Conservation (phyloP, 805 yeast species). For the Candida manassasensis region DNA sequence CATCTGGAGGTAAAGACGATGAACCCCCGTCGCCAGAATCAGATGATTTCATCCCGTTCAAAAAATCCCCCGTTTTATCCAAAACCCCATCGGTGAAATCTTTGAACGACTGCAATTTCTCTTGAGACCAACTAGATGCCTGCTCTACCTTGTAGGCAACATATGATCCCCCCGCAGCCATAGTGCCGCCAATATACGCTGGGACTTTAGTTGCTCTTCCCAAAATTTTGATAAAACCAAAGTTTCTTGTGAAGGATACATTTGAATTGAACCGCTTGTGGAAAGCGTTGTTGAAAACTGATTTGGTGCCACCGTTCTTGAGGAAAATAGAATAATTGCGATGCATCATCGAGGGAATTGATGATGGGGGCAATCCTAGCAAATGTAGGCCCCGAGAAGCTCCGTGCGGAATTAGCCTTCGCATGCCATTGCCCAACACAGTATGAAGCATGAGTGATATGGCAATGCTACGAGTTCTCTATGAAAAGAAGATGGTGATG, state of each 20-base stretch:
- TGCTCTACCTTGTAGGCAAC: conserved; percentile 89
- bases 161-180: conserved; percentile 93
- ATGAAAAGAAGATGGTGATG: not conserved
- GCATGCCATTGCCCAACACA: conserved; percentile 2
- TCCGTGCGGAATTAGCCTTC: not conserved
- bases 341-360: too few species aligned
- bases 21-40: conserved; percentile 11
- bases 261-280: conserved; percentile 2
- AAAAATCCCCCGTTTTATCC: conserved; percentile 44
- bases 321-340: not conserved
- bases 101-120: conserved; percentile 54
- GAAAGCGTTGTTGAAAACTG: not conserved
- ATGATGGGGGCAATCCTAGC: too few species aligned
- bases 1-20: conserved; percentile 21
- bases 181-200: conserved; percentile 80
- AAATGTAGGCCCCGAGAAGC: too few species aligned
- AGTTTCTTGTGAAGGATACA: conserved; percentile 17
- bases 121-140: conserved; percentile 68
- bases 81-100: conserved; percentile 56
- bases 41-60: conserved; percentile 28
- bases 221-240: conserved; percentile 44
- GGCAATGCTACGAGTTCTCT: not conserved
- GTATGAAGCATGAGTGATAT: not conserved
- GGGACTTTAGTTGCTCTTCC: conserved; percentile 60
- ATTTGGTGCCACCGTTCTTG: too few species aligned